Evolutionary conservation across 2,329 filamentous ascomycete species (phyloP), one percentile per base, ranked within the genome.

Genomic region (Bimuria novae-zelandiae): DNA sequence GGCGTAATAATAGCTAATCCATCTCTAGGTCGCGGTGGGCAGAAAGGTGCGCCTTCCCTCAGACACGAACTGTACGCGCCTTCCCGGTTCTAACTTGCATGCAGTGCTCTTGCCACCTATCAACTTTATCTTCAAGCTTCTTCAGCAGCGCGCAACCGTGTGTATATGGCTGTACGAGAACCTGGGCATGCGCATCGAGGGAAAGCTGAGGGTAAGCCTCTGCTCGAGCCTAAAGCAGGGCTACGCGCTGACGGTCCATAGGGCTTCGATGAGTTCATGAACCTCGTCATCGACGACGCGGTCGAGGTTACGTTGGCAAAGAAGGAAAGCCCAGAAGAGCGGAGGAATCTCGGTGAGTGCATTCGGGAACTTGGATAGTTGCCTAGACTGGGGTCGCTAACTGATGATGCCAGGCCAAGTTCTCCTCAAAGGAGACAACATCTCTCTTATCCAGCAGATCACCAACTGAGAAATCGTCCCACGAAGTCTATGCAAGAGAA

Each of bases 181-280:
- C 82, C 81, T 97, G 49, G 87, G 87, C 12, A 92, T 96, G 70
- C 84, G 94, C 55, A 97, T 99, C 70, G 92, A 97, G 78, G 94
- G 94, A 57, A 96, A 93, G 79, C 96, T 99, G 62, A 85, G 94
- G 69, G 93, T 96, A 75, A 59, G 87, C n/a, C 22, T 30, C 23
- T 39, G 41, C 47, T 12, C 21, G 39, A 23, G 53, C 35, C 6
- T 43, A 51, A 29, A 33, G 10, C 29, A 42, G 33, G 3, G 35
- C 25, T 11, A 41, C 30, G 11, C 54, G 46, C 59, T 72, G 44
- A 71, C 47, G 40, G 3, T 22, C 59, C 30, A 32, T 57, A 96
- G 92, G 92, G 94, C 12, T 99, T 99, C 64, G 94, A 99, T 74
- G 94, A 99, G 76, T 99, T 97, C 79, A 97, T 99, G 92, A 99